These are phyloP conservation scores for Geotrichum restrictum DNA, from an alignment of 1,139 yeast species.

Conservation along the genomic window DNA sequence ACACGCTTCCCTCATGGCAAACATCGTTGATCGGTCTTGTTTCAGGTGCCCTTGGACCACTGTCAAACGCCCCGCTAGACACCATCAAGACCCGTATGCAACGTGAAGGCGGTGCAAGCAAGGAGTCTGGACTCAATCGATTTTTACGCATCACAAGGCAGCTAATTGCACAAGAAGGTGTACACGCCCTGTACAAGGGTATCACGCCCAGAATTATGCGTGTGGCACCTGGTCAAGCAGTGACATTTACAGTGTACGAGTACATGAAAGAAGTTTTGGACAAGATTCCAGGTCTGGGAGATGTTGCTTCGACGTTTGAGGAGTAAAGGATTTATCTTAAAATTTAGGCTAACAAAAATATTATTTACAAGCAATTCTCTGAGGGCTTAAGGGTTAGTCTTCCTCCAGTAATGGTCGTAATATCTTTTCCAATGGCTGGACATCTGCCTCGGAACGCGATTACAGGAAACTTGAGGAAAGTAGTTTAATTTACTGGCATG, in stretches of 20 bases:
- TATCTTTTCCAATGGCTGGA: too few species aligned
- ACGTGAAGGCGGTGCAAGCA: constrained; percentile 67
- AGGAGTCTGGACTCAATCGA: constrained; percentile 70
- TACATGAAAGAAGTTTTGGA: constrained; percentile 70
- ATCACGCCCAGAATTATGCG: constrained; percentile 98
- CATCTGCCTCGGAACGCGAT: too few species aligned
- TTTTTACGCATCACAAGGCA: constrained; percentile 77
- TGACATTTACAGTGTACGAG: constrained; percentile 94
- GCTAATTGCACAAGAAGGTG: constrained; percentile 84
- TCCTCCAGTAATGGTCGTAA: too few species aligned
- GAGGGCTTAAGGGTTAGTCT: too few species aligned
- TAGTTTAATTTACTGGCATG: too few species aligned
- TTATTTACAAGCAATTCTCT: too few species aligned
- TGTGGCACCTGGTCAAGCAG: constrained; percentile 99
- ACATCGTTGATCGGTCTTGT: constrained; percentile 86
- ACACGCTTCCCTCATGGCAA: constrained; percentile 79
- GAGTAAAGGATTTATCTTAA: constrained; percentile 28
- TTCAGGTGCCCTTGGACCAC: constrained; percentile 96
- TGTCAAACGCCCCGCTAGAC: constrained; percentile 95
- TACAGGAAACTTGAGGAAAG: too few species aligned
- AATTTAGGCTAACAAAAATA: too few species aligned
- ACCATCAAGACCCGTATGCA: constrained; percentile 97
- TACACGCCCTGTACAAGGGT: constrained; percentile 86
- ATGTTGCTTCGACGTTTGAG: constrained; percentile 34
- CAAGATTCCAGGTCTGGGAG: constrained; percentile 42